Evolutionary conservation across 2,329 filamentous ascomycete genomes (phyloP), one percentile per base, ranked within the genome.

Genomic region (Fusarium nematophilum): DNA sequence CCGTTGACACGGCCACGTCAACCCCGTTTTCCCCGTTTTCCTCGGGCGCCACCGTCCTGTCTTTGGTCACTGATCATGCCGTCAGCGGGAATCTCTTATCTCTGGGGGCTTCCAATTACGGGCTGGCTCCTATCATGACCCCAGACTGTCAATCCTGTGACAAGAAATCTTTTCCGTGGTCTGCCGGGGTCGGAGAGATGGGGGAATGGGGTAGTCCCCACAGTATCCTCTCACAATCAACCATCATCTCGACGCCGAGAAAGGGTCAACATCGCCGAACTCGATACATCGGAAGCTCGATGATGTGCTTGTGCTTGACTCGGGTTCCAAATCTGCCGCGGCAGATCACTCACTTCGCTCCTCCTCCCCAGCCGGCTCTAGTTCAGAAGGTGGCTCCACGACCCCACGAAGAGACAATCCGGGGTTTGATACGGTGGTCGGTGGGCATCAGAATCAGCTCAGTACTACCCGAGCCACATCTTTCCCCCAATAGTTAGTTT

Each of bases 121-220:
- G 33, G 17, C 40, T 39, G 38, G 53, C 49, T 58, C 62, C 51
- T 67, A 65, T 65, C 66, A 59, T 53, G 27, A 53, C 62, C 66
- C 62, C 60, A 67, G 59, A 54, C 43, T 53, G 33, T 46, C 47
- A 59, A 61, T 57, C 59, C 54, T 67, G 64, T 67, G 59, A 61
- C 57, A 57, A 36, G 49, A 62, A 67, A 57, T 58, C 64, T 52
- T 57, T 68, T 66, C 46, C 46, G 53, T 57, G 52, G 40, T 57
- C 37, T 54, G 30, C 60, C 50, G 48, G 59, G 50, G 56, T 48
- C 52, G 48, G 49, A 51, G 53, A 53, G 44, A 53, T 46, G n/a
- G 54, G 57, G 56, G 40, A 42, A 65, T 49, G 66, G 65, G 66
- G 65, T 69, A 63, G 62, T 47, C 67, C 65, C 67, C 67, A 66